phyloP scores from a whole-genome alignment of 495 filamentous ascomycete genomes.

The Hapsidospora chrysogenum region DNA sequence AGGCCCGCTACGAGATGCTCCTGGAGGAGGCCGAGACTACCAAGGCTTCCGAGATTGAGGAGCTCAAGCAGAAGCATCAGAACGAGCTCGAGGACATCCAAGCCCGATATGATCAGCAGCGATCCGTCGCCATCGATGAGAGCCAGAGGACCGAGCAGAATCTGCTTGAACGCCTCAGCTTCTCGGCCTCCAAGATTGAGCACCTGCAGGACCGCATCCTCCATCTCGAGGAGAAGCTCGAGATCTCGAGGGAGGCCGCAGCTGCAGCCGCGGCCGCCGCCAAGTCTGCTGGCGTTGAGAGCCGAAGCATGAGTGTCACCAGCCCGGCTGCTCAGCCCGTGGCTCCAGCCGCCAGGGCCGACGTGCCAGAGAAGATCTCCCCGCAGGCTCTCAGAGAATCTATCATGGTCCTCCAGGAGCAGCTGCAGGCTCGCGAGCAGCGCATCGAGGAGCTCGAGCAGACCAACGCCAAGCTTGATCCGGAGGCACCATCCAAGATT shows the following conservation, averaged over 20 bases:
- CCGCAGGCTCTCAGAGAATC: constrained; percentile 90
- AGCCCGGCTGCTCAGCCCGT: constrained; percentile 6
- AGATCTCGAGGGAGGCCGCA: constrained; percentile 82
- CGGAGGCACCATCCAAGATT: constrained; percentile 61
- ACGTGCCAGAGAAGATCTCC: constrained; percentile 68
- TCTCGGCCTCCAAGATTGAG: constrained; percentile 63
- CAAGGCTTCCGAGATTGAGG: constrained; percentile 47
- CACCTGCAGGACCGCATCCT: constrained; percentile 66
- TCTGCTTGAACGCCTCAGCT: constrained; percentile 49
- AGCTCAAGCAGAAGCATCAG: constrained; percentile 53
- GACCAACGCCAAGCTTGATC: constrained; percentile 45
- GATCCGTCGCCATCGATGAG: constrained; percentile 57
- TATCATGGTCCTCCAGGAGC: constrained; percentile 88
- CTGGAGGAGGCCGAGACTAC: constrained; percentile 57
- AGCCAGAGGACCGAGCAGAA: constrained; percentile 50
- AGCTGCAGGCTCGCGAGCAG: constrained; percentile 82
- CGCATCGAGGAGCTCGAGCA: constrained; percentile 76
- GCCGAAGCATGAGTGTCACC: constrained; percentile 10
- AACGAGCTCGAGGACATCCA: constrained; percentile 47
- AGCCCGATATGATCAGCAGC: constrained; percentile 54
- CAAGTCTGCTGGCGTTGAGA: constrained; percentile 37
- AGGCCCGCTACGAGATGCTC: constrained; percentile 55
- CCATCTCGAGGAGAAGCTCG: constrained; percentile 71
- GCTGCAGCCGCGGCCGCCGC: constrained; percentile 73
- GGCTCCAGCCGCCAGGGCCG: constrained; percentile 29